A percentile compares a stretch with the other conserved stretches of the same genome.
Conservation (phyloP, 1,139 yeast species). For the Yamadazyma oceani region DNA sequence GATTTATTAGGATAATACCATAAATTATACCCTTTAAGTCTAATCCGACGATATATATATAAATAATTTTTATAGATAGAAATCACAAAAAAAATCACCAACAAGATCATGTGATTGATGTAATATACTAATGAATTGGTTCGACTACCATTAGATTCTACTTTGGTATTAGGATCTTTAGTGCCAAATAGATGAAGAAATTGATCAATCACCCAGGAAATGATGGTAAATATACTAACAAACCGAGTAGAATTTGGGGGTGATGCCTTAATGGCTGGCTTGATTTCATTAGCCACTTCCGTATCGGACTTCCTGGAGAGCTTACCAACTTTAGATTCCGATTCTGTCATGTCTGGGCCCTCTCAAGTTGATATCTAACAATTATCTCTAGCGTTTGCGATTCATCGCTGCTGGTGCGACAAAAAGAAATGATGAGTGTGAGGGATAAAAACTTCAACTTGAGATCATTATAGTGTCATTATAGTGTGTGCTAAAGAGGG, state of each 20-base stretch:
- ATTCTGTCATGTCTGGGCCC: too few relatives aligned
- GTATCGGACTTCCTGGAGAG: not conserved
- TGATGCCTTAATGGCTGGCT: not conserved
- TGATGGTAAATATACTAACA: not conserved
- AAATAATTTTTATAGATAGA: constrained; percentile 56
- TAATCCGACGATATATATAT: constrained; percentile 52
- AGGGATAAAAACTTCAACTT: too few relatives aligned
- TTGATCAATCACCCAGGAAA: not conserved
- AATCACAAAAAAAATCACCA: constrained; percentile 54
- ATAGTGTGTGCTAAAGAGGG: too few relatives aligned
- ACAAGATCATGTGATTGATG: constrained; percentile 37
- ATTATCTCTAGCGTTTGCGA: too few relatives aligned
- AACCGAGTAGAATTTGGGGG: not conserved
- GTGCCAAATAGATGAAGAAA: constrained; percentile 1
- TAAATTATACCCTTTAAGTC: constrained; percentile 59
- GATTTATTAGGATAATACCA: constrained; percentile 80
- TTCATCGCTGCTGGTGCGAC: too few relatives aligned
- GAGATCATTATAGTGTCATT: too few relatives aligned
- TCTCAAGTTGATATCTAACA: too few relatives aligned
- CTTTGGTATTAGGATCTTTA: constrained; percentile 4
- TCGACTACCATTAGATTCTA: not conserved
- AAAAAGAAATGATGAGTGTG: too few relatives aligned
- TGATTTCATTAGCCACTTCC: not conserved
- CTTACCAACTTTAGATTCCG: not conserved
- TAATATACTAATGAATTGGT: constrained; percentile 7